Evolutionary conservation across 495 filamentous ascomycete genomes (phyloP).

Genomic region (Penicillium alfredii): DNA sequence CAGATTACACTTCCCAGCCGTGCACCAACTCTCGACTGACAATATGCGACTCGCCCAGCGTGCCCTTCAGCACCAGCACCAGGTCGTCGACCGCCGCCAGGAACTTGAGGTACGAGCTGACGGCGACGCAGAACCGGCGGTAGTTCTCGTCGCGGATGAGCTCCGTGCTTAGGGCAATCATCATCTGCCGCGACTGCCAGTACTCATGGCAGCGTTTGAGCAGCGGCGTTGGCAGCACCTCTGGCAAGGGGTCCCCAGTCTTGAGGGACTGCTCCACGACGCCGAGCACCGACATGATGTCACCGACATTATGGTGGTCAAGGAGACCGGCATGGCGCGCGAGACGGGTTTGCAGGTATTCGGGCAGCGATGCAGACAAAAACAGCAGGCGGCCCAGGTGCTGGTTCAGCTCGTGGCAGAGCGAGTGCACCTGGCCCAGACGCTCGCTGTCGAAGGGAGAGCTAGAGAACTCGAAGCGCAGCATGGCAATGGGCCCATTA

Average conservation of each 20-base stretch:
- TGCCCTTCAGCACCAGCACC: slow-evolving; percentile 39
- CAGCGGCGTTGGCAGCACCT: slow-evolving; percentile 37
- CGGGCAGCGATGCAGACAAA: slow-evolving; percentile 31
- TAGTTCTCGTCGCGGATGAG: slow-evolving; percentile 34
- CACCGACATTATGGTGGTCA: slow-evolving; percentile 35
- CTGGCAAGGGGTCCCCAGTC: slow-evolving; percentile 37
- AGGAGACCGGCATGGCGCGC: slow-evolving; percentile 28
- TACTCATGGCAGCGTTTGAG: slow-evolving; percentile 30
- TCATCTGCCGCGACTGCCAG: slow-evolving; percentile 19
- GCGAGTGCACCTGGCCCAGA: slow-evolving; percentile 26
- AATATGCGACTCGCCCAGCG: slow-evolving; percentile 38
- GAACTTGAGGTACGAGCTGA: slow-evolving; percentile 35
- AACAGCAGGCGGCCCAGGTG: slow-evolving; percentile 30
- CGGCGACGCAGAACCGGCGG: slow-evolving; percentile 35
- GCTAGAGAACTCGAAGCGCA: slow-evolving; percentile 38
- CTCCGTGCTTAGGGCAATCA: slow-evolving; percentile 22
- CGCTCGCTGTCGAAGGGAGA: slow-evolving; percentile 35
- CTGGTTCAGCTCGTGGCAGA: slow-evolving; percentile 35
- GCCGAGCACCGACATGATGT: slow-evolving; percentile 38
- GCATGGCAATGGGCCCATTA: slow-evolving; percentile 27
- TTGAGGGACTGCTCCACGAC: slow-evolving; percentile 38
- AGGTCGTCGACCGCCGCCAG: slow-evolving; percentile 34
- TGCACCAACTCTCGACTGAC: slow-evolving; percentile 23
- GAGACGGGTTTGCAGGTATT: slow-evolving; percentile 23
- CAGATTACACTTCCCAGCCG: slow-evolving; percentile 15